These are phyloP conservation scores for Sisymbrium irio DNA, from an alignment of 345 rosid species.

Conservation along the genomic window DNA sequence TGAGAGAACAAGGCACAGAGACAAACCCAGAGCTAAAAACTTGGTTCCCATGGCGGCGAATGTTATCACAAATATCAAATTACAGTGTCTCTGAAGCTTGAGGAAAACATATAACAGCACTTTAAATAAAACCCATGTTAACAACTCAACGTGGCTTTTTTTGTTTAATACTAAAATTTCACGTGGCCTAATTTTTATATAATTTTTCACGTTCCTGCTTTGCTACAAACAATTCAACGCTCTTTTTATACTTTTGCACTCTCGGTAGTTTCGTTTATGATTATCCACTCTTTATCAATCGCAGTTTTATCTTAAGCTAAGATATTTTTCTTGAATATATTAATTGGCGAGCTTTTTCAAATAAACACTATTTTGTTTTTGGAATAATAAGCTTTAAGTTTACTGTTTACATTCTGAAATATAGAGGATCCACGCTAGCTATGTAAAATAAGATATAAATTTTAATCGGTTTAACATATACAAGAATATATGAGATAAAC, in stretches of 20 bases:
- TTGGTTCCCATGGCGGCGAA: conserved; percentile 23
- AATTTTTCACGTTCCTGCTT: background rate
- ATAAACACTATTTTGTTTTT: background rate
- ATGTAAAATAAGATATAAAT: background rate
- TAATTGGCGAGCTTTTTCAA: background rate
- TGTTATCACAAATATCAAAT: conserved; percentile 15
- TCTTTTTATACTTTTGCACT: background rate
- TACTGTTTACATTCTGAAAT: background rate
- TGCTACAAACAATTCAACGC: background rate
- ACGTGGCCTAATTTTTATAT: conserved; percentile 27
- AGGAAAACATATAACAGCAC: background rate
- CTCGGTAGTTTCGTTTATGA: background rate
- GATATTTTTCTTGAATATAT: background rate
- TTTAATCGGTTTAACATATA: background rate
- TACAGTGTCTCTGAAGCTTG: conserved; percentile 7
- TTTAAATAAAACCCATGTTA: conserved; percentile 12
- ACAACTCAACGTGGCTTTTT: conserved; percentile 21
- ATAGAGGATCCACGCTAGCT: background rate
- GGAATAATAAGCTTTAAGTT: background rate
- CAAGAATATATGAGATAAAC: background rate
- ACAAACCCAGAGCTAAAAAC: conserved; percentile 30
- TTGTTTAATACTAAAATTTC: conserved; percentile 18
- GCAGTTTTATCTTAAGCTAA: background rate
- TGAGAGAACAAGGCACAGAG: conserved; percentile 25
- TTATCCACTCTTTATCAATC: background rate